Percentiles rank a stretch among this genome's conserved stretches.
Conservation (phyloP, 2,329 filamentous ascomycete species). For the Neofusicoccum parvum region DNA sequence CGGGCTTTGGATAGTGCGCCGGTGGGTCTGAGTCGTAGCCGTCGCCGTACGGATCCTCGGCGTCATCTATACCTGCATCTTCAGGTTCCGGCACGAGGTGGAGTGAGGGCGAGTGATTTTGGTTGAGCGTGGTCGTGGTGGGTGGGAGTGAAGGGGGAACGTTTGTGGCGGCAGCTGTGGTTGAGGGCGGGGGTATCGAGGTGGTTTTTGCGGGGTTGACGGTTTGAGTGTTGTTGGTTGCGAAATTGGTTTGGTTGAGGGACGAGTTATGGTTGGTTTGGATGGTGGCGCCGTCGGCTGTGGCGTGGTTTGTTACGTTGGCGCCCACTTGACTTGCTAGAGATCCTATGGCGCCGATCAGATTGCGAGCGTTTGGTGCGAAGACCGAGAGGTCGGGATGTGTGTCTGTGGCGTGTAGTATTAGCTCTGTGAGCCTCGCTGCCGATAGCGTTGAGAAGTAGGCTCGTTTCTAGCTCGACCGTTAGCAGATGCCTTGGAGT, state of each 20-base stretch:
- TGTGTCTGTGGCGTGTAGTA: slow-evolving; percentile 62
- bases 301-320: slow-evolving; percentile 22
- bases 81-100: neutral
- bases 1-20: slow-evolving; percentile 64
- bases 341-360: slow-evolving; percentile 26
- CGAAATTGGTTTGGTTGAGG: slow-evolving; percentile 14
- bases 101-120: neutral
- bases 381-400: slow-evolving; percentile 70
- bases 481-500: slow-evolving; percentile 25
- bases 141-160: neutral
- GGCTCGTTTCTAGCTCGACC: slow-evolving; percentile 55
- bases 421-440: slow-evolving; percentile 63
- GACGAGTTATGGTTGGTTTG: neutral
- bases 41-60: slow-evolving; percentile 34
- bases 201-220: slow-evolving; percentile 24
- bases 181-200: slow-evolving; percentile 17
- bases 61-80: neutral
- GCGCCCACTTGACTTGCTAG: slow-evolving; percentile 13
- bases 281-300: slow-evolving; percentile 22
- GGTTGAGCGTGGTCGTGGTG: neutral
- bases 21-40: slow-evolving; percentile 57
- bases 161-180: slow-evolving; percentile 17
- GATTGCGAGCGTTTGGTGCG: slow-evolving; percentile 37
- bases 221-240: slow-evolving; percentile 1
- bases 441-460: slow-evolving; percentile 66